Percentiles rank a stretch among this genome's conserved stretches.
phyloP scores from a whole-genome alignment of 2,329 filamentous ascomycete genomes.

The Rhynchosporium secalis region DNA sequence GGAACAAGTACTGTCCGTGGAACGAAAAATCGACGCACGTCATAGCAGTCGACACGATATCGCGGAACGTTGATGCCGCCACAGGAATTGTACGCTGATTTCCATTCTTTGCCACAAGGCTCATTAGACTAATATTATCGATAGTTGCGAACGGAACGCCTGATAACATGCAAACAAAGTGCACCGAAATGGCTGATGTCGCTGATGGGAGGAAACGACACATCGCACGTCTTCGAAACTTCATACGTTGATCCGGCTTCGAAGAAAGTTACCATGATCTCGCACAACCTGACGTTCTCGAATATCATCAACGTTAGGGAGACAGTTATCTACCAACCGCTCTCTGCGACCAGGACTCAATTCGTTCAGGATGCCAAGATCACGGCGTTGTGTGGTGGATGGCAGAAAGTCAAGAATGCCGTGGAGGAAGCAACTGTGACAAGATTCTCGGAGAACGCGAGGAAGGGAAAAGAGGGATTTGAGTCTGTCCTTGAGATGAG shows the following conservation, averaged over 20 bases:
- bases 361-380: conserved; percentile 91
- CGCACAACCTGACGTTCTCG: conserved; percentile 88
- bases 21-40: conserved; percentile 99
- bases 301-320: conserved; percentile 91
- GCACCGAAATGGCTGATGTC: conserved; percentile 79
- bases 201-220: conserved; percentile 76
- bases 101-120: neutral
- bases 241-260: conserved; percentile 84
- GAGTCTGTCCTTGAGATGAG: conserved; percentile 94
- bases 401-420: conserved; percentile 94
- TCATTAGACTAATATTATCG: conserved; percentile 21
- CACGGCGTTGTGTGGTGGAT: conserved; percentile 91
- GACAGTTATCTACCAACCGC: conserved; percentile 81
- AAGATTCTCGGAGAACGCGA: conserved; percentile 87
- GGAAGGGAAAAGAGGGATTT: conserved; percentile 89
- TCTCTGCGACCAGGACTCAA: conserved; percentile 60
- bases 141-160: conserved; percentile 69
- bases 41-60: conserved; percentile 89
- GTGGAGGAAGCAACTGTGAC: conserved; percentile 91
- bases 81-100: conserved; percentile 63
- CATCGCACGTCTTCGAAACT: conserved; percentile 89
- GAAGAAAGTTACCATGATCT: conserved; percentile 95
- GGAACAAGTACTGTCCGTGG: conserved; percentile 98
- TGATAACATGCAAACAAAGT: conserved; percentile 62
- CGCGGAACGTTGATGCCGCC: conserved; percentile 62